A percentile compares a stretch with the other conserved stretches of the same genome.
phyloP scores from a whole-genome alignment of 2,329 filamentous ascomycete species.

The Xylariaceae sp. region DNA sequence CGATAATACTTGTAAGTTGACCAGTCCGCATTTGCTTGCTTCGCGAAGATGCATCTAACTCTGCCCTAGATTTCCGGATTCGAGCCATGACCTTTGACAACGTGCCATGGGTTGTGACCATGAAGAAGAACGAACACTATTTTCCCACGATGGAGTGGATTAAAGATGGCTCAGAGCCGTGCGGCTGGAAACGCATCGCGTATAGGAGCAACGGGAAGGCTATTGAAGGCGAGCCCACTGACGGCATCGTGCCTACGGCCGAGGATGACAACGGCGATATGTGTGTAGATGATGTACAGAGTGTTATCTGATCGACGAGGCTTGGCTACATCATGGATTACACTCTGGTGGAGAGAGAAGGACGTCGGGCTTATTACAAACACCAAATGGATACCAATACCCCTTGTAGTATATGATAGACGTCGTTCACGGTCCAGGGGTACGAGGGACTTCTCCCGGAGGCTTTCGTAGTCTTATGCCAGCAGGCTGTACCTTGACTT shows the following conservation, averaged over 20 bases:
- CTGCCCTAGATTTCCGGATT: slow-evolving; percentile 71
- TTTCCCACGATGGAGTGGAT: slow-evolving; percentile 67
- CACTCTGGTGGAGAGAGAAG: not conserved
- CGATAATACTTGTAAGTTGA: slow-evolving; percentile 76
- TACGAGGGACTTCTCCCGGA: not conserved
- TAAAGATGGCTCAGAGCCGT: slow-evolving; percentile 54
- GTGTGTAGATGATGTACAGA: slow-evolving; percentile 12
- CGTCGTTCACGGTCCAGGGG: not conserved
- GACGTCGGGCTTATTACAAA: not conserved
- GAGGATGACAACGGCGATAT: slow-evolving; percentile 32
- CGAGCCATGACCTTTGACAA: slow-evolving; percentile 98
- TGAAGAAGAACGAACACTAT: slow-evolving; percentile 99
- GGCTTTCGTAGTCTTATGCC: not conserved
- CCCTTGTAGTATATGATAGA: slow-evolving; percentile 16
- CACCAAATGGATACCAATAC: slow-evolving; percentile 2
- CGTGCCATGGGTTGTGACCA: slow-evolving; percentile 97
- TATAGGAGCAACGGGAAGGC: slow-evolving; percentile 51
- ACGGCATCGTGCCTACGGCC: slow-evolving; percentile 41
- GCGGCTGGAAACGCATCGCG: slow-evolving; percentile 58
- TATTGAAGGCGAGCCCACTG: slow-evolving; percentile 49
- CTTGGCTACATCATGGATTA: slow-evolving; percentile 2
- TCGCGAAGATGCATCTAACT: slow-evolving; percentile 19
- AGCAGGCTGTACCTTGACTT: no score
- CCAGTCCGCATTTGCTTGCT: not conserved
- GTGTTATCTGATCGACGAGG: not conserved